A percentile compares a stretch with the other conserved stretches of the same genome.
Conservation (phyloP, 208 protist species). For the Leishmania turanica region DNA sequence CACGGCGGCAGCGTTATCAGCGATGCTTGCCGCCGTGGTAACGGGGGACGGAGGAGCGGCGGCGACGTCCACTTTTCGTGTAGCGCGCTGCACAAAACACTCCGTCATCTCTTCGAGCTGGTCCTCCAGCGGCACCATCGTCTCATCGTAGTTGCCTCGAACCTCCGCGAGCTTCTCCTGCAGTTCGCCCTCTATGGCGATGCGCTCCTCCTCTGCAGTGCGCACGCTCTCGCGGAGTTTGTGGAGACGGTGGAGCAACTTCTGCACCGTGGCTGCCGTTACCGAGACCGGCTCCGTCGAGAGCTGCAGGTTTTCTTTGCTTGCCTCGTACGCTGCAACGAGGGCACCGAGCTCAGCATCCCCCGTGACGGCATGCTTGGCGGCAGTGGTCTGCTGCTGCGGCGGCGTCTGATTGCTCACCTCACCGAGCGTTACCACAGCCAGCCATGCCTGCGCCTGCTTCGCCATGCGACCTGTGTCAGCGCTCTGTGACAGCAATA, state of each 20-base stretch:
- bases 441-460: constrained; percentile 14
- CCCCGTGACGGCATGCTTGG: neutral
- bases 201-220: constrained; percentile 38
- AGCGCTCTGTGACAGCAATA: constrained; percentile 30
- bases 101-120: constrained; percentile 61
- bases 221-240: constrained; percentile 45
- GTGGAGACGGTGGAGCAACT: constrained; percentile 60
- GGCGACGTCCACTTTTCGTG: constrained; percentile 9
- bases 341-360: neutral
- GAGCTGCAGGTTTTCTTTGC: constrained; percentile 23
- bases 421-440: constrained; percentile 12
- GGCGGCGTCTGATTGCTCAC: neutral
- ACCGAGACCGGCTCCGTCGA: constrained; percentile 11
- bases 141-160: constrained; percentile 71
- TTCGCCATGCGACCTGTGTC: constrained; percentile 6
- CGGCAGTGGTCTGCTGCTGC: neutral
- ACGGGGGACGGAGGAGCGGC: neutral
- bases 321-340: constrained; percentile 16
- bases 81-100: constrained; percentile 46
- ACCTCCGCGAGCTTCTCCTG: constrained; percentile 44
- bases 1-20: neutral
- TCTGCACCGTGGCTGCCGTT: constrained; percentile 22
- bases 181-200: constrained; percentile 37
- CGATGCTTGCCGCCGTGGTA: neutral
- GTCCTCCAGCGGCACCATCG: constrained; percentile 79